These are phyloP conservation scores for Fusarium sarcochroum DNA, from an alignment of 2,329 filamentous ascomycete species.

Conservation along the genomic window DNA sequence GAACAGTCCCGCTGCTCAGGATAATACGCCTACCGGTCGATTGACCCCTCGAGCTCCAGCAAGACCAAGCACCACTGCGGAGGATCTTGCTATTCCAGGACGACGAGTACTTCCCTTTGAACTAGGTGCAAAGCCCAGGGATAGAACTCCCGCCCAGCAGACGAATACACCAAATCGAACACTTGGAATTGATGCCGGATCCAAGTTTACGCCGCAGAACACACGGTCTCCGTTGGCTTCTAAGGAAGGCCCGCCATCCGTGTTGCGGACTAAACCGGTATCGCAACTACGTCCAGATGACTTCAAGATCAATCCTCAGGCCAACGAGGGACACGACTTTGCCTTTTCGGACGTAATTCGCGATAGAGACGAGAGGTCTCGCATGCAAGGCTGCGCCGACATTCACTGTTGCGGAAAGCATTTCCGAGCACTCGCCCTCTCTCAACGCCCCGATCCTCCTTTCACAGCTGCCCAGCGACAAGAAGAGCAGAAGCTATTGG, in stretches of 20 bases:
- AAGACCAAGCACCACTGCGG: slow-evolving; percentile 25
- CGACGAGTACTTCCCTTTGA: slow-evolving; percentile 60
- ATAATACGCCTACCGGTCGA: slow-evolving; percentile 46
- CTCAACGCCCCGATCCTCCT: slow-evolving; percentile 60
- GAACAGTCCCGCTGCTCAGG: slow-evolving; percentile 47
- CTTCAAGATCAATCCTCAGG: slow-evolving; percentile 84
- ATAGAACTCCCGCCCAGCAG: slow-evolving; percentile 29
- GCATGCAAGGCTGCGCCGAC: slow-evolving; percentile 80
- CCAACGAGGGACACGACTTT: slow-evolving; percentile 78
- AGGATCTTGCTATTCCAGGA: slow-evolving; percentile 53
- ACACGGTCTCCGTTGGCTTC: slow-evolving; percentile 33
- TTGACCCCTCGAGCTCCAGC: slow-evolving; percentile 44
- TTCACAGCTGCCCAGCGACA: slow-evolving; percentile 54
- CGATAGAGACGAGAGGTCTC: slow-evolving; percentile 76
- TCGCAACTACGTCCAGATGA: slow-evolving; percentile 74
- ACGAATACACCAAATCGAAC: slow-evolving; percentile 14
- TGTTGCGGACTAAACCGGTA: slow-evolving; percentile 71
- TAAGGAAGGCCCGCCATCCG: slow-evolving; percentile 47
- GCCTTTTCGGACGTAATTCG: slow-evolving; percentile 84
- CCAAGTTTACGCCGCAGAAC: slow-evolving; percentile 27
- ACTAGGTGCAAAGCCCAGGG: slow-evolving; percentile 27
- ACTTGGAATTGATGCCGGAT: slow-evolving; percentile 9
- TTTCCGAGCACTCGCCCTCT: slow-evolving; percentile 76
- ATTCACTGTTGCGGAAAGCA: slow-evolving; percentile 81
- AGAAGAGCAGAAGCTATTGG: slow-evolving; percentile 66